Conservation (phyloP, 2,329 filamentous ascomycete genomes). For the Fusarium chuoi region DNA sequence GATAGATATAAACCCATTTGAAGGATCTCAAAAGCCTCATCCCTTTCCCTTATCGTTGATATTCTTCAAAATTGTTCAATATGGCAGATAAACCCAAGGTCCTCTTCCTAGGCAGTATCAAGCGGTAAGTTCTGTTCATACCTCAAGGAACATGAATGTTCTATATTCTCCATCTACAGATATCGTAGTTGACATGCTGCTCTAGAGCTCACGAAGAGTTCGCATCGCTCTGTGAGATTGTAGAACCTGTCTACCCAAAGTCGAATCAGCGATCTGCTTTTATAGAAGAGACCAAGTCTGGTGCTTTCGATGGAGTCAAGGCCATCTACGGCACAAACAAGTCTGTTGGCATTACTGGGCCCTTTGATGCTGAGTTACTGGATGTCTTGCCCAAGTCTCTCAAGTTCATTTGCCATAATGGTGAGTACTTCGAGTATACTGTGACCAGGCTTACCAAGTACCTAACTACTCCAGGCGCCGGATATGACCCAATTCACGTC, state of each 20-base stretch:
- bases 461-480: conserved; percentile 67
- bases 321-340: conserved; percentile 78
- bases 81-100: conserved; percentile 50
- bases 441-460: neutral
- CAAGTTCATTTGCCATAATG: conserved; percentile 70
- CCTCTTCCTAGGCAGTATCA: conserved; percentile 53
- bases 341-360: conserved; percentile 72
- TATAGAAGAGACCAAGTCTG: conserved; percentile 72
- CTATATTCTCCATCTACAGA: neutral
- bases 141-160: neutral
- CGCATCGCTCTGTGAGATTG: conserved; percentile 68
- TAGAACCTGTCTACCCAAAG: conserved; percentile 71
- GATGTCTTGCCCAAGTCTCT: conserved; percentile 63
- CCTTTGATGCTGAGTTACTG: conserved; percentile 77
- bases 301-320: conserved; percentile 71
- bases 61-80: neutral
- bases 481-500: conserved; percentile 86
- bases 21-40: neutral
- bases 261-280: conserved; percentile 74
- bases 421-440: conserved; percentile 47
- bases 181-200: neutral
- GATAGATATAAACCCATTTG: neutral
- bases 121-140: conserved; percentile 48
- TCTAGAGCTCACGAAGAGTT: conserved; percentile 58
- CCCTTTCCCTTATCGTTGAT: neutral